Evolutionary conservation across 352 stramenopile genomes (phyloP).

Genomic region (Pilasporangium apinafurcum): DNA sequence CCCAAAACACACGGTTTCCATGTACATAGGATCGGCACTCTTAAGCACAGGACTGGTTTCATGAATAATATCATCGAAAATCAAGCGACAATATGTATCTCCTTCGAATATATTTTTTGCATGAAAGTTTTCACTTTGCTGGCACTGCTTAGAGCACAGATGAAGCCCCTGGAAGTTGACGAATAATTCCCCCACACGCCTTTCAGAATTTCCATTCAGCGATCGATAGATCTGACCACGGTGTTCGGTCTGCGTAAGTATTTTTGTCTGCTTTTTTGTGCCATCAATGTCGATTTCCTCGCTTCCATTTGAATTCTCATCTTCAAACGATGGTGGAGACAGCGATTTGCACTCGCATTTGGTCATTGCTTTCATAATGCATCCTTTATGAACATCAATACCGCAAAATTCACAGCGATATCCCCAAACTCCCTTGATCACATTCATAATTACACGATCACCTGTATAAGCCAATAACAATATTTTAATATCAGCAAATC

Average conservation of each 20-base stretch:
- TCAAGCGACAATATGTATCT: constrained; percentile 78
- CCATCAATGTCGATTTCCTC: not conserved
- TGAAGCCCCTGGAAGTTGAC: constrained; percentile 77
- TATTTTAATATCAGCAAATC: not conserved
- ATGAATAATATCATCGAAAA: constrained; percentile 55
- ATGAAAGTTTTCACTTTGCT: constrained; percentile 48
- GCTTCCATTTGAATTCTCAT: constrained; percentile 17
- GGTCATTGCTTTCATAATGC: constrained; percentile 84
- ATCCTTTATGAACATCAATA: constrained; percentile 81
- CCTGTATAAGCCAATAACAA: constrained; percentile 15
- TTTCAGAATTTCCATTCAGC: constrained; percentile 30
- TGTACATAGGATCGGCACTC: constrained; percentile 83
- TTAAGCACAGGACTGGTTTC: constrained; percentile 83
- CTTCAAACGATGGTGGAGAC: constrained; percentile 9
- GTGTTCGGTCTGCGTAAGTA: constrained; percentile 7
- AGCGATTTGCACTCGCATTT: constrained; percentile 51
- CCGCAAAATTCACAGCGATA: constrained; percentile 79
- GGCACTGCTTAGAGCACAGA: constrained; percentile 81
- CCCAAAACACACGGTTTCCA: constrained; percentile 76
- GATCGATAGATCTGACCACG: constrained; percentile 33
- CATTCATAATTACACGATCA: constrained; percentile 81
- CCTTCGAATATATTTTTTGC: constrained; percentile 86
- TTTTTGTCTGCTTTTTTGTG: constrained; percentile 1
- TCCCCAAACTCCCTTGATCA: constrained; percentile 69
- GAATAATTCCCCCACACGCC: constrained; percentile 51